Conservation (phyloP, 1,284 basidiomycete species). For the Ceratobasidium sp. region DNA sequence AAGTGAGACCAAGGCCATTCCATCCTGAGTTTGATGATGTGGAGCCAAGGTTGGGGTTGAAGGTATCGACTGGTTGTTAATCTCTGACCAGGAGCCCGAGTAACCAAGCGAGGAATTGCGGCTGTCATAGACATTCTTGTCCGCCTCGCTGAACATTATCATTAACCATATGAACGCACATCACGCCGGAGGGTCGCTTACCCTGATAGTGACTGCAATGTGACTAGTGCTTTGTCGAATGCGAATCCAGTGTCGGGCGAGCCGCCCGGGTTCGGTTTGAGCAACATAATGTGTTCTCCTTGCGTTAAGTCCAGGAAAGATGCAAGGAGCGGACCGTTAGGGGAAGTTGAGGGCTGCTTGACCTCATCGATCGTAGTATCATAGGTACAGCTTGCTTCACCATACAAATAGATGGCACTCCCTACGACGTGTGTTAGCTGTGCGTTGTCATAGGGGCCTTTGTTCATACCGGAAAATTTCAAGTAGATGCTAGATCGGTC, state of each 20-base stretch:
- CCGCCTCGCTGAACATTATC: not conserved
- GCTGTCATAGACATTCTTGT: constrained; percentile 2
- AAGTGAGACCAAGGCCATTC: not conserved
- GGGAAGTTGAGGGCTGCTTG: not conserved
- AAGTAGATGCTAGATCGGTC: not conserved
- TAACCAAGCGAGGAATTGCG: constrained; percentile 6
- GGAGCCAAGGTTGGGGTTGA: not conserved
- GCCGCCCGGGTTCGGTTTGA: not conserved
- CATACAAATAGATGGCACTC: not conserved
- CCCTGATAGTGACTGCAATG: not conserved
- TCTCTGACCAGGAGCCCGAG: not conserved
- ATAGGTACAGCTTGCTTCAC: constrained; percentile 12
- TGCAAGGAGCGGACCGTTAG: not conserved
- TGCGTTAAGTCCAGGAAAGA: not conserved
- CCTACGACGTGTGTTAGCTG: not conserved
- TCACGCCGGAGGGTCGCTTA: not conserved
- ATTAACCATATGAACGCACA: not conserved
- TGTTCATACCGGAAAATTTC: not conserved
- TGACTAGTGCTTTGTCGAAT: constrained; percentile 14
- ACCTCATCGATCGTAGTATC: not conserved
- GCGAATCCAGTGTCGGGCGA: not conserved
- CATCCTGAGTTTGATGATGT: constrained; percentile 5
- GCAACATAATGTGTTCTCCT: not conserved
- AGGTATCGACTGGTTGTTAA: not conserved
- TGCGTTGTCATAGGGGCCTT: not conserved